A percentile compares a stretch with the other conserved stretches of the same genome.
phyloP scores from a whole-genome alignment of 257 asterid species.

The Linaria vulgaris region DNA sequence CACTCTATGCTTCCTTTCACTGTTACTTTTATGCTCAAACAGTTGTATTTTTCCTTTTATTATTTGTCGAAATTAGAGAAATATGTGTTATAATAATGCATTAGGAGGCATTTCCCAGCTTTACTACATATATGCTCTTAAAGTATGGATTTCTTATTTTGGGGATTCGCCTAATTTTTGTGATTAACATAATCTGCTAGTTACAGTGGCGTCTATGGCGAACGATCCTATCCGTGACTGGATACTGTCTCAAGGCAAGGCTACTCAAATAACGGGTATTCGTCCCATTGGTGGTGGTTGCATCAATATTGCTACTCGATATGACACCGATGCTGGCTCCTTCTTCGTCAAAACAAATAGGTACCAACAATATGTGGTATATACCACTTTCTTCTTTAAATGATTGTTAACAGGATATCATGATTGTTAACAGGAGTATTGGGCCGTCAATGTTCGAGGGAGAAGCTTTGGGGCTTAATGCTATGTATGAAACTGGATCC shows the following conservation, averaged over 20 bases:
- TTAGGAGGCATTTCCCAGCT: too few relatives aligned
- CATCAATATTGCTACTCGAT: constrained; percentile 74
- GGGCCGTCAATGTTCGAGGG: constrained; percentile 94
- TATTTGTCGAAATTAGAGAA: too few relatives aligned
- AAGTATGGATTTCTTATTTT: constrained; percentile 6
- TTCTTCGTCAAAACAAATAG: constrained; percentile 90
- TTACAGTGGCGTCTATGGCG: constrained; percentile 68
- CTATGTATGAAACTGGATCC: constrained; percentile 80
- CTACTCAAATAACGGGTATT: constrained; percentile 68
- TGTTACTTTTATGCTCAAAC: too few relatives aligned
- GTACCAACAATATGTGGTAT: too few relatives aligned
- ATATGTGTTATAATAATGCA: too few relatives aligned
- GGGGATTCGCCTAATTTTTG: neutral
- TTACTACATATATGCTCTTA: too few relatives aligned
- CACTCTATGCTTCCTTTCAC: too few relatives aligned
- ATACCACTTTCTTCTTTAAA: neutral
- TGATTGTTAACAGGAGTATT: constrained; percentile 55
- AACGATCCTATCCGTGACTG: constrained; percentile 85
- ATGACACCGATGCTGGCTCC: constrained; percentile 82
- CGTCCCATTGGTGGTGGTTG: constrained; percentile 94
- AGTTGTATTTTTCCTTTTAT: too few relatives aligned
- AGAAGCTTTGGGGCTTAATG: constrained; percentile 85
- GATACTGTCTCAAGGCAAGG: constrained; percentile 91
- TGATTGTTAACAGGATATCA: neutral
- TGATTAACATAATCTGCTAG: constrained; percentile 19